Percentiles rank a stretch among this genome's conserved stretches.
Evolutionary conservation across 441 rosid species (phyloP).

Genomic region (Syzygium syzygioides): DNA sequence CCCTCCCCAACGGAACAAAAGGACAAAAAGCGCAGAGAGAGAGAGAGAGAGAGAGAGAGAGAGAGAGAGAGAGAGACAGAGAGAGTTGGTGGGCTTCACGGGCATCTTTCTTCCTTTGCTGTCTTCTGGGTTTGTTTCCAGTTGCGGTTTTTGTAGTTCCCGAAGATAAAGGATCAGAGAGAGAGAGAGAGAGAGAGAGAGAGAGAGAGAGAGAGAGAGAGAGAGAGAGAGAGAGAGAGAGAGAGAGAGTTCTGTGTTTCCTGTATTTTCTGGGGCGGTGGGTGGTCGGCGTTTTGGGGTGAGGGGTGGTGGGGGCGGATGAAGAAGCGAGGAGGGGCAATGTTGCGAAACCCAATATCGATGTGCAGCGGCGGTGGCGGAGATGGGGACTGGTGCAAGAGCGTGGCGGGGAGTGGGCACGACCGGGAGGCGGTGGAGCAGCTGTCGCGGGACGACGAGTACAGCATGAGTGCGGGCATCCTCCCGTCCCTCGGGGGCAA

Average conservation of each 20-base stretch:
- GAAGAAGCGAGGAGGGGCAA: neutral
- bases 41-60: neutral
- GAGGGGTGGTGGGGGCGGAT: neutral
- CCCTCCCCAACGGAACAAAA: neutral
- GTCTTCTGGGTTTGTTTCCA: neutral
- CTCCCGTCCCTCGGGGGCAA: slow-evolving; percentile 78
- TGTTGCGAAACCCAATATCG: neutral
- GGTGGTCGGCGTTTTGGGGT: neutral
- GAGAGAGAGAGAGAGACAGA: neutral
- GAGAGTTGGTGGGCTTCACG: neutral
- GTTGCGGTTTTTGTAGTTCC: neutral
- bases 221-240: neutral
- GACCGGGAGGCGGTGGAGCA: slow-evolving; percentile 12
- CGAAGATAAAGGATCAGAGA: neutral
- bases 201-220: too few species aligned
- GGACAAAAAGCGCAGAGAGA: neutral
- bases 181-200: neutral
- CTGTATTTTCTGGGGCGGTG: neutral
- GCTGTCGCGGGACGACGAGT: slow-evolving; percentile 27
- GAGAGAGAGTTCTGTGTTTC: neutral
- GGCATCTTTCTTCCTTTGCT: neutral
- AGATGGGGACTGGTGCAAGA: neutral
- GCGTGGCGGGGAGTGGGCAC: neutral
- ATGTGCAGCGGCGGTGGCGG: neutral
- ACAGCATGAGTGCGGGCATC: slow-evolving; percentile 49